Evolutionary conservation across 169 alveolate species (phyloP).

Genomic region (Plasmodium sp.): DNA sequence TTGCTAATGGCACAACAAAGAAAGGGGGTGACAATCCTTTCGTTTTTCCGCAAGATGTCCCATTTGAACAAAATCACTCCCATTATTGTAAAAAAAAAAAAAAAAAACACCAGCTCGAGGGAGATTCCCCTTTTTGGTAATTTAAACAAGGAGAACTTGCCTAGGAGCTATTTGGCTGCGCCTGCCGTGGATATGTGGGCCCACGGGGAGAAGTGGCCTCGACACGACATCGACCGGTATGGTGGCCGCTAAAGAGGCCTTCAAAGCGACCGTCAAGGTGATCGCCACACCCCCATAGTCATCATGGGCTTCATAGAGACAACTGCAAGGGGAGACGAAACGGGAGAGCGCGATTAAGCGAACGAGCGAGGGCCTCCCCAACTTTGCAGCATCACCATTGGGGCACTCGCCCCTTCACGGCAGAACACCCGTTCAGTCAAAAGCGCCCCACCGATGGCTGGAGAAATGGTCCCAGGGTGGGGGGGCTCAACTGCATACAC

Average conservation of each 20-base stretch:
- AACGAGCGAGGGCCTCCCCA: background rate
- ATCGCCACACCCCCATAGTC: background rate
- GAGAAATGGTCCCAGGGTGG: background rate
- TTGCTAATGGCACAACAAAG: background rate
- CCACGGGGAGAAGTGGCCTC: background rate
- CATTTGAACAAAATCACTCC: background rate
- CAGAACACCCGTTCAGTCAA: background rate
- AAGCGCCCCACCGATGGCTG: background rate
- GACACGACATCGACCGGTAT: background rate
- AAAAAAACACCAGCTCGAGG: background rate
- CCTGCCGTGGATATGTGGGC: background rate
- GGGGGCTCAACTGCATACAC: background rate
- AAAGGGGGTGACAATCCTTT: background rate
- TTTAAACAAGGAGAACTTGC: background rate
- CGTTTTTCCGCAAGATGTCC: background rate
- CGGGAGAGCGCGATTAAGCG: background rate
- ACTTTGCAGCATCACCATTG: background rate
- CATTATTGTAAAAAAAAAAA: background rate
- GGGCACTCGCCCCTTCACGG: background rate
- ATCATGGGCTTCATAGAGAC: background rate
- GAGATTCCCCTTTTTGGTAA: background rate
- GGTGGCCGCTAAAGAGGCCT: background rate
- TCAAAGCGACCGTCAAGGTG: background rate
- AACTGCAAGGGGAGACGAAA: background rate
- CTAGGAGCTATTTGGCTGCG: background rate